phyloP scores from a whole-genome alignment of 179 eudicot genomes.

The Nepenthes alata region DNA sequence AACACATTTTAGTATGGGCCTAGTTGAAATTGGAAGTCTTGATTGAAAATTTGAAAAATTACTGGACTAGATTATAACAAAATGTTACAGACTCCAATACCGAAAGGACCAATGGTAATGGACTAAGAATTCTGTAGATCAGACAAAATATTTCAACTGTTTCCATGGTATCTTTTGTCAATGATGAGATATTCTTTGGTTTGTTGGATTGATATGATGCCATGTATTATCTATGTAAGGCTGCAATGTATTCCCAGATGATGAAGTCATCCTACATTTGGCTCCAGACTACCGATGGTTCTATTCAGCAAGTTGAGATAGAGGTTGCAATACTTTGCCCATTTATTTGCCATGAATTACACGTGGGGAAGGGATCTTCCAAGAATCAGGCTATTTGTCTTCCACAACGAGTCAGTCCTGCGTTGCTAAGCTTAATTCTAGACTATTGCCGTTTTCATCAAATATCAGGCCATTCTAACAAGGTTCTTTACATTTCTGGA shows the following conservation, averaged over 20 bases:
- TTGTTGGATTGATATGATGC: conserved; percentile 1
- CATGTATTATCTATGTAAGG: conserved; percentile 1
- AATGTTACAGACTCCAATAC: no score
- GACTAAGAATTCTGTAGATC: not conserved
- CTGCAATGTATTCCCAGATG: conserved; percentile 37
- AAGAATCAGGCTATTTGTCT: conserved; percentile 70
- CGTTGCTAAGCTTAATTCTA: conserved; percentile 63
- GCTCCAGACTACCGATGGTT: conserved; percentile 80
- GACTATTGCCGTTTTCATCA: conserved; percentile 91
- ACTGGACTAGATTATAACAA: no score
- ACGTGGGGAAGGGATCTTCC: conserved; percentile 61
- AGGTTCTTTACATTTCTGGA: conserved; percentile 29
- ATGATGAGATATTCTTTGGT: not conserved
- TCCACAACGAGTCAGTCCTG: conserved; percentile 67
- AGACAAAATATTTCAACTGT: not conserved
- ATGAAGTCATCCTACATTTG: conserved; percentile 61
- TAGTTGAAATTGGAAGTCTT: no score
- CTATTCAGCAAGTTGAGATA: conserved; percentile 80
- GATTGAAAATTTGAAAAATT: no score
- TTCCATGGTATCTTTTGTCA: not conserved
- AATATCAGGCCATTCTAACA: conserved; percentile 77
- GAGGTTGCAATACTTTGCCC: conserved; percentile 81
- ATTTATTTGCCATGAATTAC: conserved; percentile 64
- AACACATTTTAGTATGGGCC: no score
- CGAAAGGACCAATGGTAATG: not conserved